Percentiles rank a stretch among this genome's conserved stretches.
phyloP scores from a whole-genome alignment of 2,329 filamentous ascomycete genomes.

The Pleurostoma richardsiae region DNA sequence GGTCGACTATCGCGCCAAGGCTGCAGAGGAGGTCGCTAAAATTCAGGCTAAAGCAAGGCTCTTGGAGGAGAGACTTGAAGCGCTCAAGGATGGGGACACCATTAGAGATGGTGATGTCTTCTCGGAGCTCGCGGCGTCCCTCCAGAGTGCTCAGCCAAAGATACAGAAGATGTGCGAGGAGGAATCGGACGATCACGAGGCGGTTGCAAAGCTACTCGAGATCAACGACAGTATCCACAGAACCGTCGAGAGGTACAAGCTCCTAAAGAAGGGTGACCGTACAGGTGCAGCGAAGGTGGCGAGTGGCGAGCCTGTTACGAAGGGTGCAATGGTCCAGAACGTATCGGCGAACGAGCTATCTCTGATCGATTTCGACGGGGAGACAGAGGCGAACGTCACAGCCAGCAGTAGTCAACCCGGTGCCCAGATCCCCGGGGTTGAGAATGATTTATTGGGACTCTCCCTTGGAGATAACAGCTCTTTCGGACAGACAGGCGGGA shows the following conservation, averaged over 20 bases:
- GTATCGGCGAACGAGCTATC: constrained; percentile 72
- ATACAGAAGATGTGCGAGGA: constrained; percentile 99
- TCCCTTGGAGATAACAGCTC: constrained; percentile 65
- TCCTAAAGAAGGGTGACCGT: constrained; percentile 92
- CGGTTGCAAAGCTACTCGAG: constrained; percentile 89
- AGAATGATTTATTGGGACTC: constrained; percentile 86
- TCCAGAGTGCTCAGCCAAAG: constrained; percentile 94
- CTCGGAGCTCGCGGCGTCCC: constrained; percentile 80
- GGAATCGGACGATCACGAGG: constrained; percentile 93
- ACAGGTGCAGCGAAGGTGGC: constrained; percentile 80
- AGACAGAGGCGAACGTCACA: constrained; percentile 48
- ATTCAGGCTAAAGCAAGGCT: constrained; percentile 94
- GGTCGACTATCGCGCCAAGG: constrained; percentile 96
- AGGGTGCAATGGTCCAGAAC: constrained; percentile 54
- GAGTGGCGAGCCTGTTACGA: constrained; percentile 53
- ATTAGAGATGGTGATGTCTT: constrained; percentile 66
- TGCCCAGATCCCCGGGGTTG: constrained; percentile 60
- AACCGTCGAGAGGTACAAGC: constrained; percentile 90
- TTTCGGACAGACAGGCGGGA: constrained; percentile 73
- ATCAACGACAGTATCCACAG: constrained; percentile 99
- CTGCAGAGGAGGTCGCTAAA: constrained; percentile 88
- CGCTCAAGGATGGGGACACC: constrained; percentile 74
- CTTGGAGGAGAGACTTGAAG: constrained; percentile 86
- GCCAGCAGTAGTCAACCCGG: constrained; percentile 30
- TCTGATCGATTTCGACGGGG: constrained; percentile 82